Evolutionary conservation across 1,139 yeast genomes (phyloP).

Genomic region (Maudiozyma humilis): DNA sequence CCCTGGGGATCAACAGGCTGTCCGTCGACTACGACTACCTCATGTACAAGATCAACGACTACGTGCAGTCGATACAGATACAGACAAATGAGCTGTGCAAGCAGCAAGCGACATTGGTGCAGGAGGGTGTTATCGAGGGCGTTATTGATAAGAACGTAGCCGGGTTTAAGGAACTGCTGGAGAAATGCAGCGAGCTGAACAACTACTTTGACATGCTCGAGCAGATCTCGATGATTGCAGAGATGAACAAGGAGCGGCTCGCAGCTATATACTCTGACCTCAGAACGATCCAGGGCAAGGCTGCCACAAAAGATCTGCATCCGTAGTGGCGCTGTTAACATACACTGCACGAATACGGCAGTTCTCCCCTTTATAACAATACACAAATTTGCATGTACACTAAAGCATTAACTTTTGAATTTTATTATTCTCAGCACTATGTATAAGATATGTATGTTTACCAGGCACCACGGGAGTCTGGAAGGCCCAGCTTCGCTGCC

Average conservation of each 20-base stretch:
- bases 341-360: too few species aligned
- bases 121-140: slow-evolving; percentile 33
- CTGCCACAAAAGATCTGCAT: neutral
- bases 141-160: slow-evolving; percentile 40
- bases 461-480: slow-evolving; percentile 9
- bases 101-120: slow-evolving; percentile 26
- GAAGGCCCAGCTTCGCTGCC: slow-evolving; percentile 23
- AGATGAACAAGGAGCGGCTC: slow-evolving; percentile 26
- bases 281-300: slow-evolving; percentile 4
- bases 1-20: slow-evolving; percentile 51
- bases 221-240: slow-evolving; percentile 39
- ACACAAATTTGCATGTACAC: neutral
- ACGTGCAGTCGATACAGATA: slow-evolving; percentile 36
- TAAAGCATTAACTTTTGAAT: neutral
- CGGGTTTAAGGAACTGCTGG: slow-evolving; percentile 37
- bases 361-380: too few species aligned
- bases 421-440: neutral
- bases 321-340: too few species aligned
- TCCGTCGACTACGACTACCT: slow-evolving; percentile 57
- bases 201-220: slow-evolving; percentile 58
- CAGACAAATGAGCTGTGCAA: slow-evolving; percentile 34
- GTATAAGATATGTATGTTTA: neutral
- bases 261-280: slow-evolving; percentile 15
- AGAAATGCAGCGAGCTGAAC: slow-evolving; percentile 50
- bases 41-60: slow-evolving; percentile 51